Conservation (phyloP, 805 yeast species). For the Candida maltosa region DNA sequence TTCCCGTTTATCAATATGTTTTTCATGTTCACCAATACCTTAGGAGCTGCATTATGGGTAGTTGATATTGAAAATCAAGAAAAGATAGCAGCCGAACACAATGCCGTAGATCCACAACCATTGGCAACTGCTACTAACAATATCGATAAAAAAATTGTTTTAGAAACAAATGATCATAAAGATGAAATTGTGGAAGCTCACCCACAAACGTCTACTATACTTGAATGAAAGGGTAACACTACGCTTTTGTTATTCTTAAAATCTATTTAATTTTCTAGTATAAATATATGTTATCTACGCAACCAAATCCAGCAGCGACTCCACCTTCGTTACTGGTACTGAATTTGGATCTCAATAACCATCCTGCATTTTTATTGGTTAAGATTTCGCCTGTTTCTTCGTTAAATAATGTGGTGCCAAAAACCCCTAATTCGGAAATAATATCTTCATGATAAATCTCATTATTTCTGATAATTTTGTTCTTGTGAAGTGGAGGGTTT, state of each 20-base stretch:
- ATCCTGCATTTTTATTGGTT: slow-evolving; percentile 72
- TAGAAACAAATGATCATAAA: too few species aligned
- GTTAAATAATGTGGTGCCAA: slow-evolving; percentile 80
- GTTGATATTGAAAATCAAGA: slow-evolving; percentile 25
- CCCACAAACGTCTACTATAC: too few species aligned
- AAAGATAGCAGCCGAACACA: slow-evolving; percentile 1
- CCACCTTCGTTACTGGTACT: slow-evolving; percentile 94
- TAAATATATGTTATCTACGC: slow-evolving; percentile 80
- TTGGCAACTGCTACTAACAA: too few species aligned
- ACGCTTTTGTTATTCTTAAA: background rate
- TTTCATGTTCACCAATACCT: slow-evolving; percentile 54
- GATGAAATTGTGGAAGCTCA: background rate
- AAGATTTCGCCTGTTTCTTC: slow-evolving; percentile 53
- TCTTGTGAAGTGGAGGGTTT: slow-evolving; percentile 65
- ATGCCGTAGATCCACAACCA: background rate
- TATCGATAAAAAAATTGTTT: too few species aligned
- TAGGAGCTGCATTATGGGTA: slow-evolving; percentile 69
- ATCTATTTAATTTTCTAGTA: slow-evolving; percentile 23
- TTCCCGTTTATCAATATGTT: slow-evolving; percentile 52
- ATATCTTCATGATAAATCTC: slow-evolving; percentile 66
- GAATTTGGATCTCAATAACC: slow-evolving; percentile 84
- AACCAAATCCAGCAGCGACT: slow-evolving; percentile 98
- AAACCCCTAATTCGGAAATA: slow-evolving; percentile 87
- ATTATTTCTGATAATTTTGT: slow-evolving; percentile 69
- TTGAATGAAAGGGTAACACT: too few species aligned